phyloP scores from a whole-genome alignment of 805 yeast species.

The Saccharomycopsis oosterbeekiorum region DNA sequence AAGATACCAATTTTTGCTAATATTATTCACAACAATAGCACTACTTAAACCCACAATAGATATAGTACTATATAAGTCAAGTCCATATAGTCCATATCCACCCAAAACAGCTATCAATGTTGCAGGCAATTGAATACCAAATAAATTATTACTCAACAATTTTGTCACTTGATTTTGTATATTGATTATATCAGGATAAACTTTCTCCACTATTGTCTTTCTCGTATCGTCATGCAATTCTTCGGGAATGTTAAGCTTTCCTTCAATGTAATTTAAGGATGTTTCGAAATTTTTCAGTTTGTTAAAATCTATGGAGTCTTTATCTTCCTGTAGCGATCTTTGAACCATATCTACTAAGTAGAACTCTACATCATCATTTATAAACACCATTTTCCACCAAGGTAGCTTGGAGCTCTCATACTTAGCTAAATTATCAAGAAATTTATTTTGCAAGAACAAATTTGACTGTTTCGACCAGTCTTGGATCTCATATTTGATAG shows the following conservation, averaged over 20 bases:
- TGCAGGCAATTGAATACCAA: constrained; percentile 16
- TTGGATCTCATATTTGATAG: constrained; percentile 7
- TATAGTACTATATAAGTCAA: constrained; percentile 9
- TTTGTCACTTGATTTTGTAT: constrained; percentile 9
- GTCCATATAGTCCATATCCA: constrained; percentile 14
- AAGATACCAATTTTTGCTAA: constrained; percentile 7
- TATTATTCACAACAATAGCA: constrained; percentile 13
- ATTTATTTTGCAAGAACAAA: constrained; percentile 7
- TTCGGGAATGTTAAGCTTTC: constrained; percentile 6
- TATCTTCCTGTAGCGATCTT: neutral
- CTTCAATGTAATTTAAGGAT: constrained; percentile 12
- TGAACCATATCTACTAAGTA: constrained; percentile 15
- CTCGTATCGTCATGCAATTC: neutral
- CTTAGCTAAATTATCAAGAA: neutral
- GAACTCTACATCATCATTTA: constrained; percentile 16
- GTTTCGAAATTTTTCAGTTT: constrained; percentile 6
- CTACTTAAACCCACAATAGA: constrained; percentile 8
- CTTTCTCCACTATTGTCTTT: neutral
- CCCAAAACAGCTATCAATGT: constrained; percentile 7
- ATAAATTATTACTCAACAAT: constrained; percentile 9
- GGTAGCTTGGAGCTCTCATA: constrained; percentile 6
- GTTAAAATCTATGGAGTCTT: neutral
- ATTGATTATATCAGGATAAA: constrained; percentile 6
- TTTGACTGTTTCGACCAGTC: constrained; percentile 14
- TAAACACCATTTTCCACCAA: constrained; percentile 14